Conservation (phyloP, 371 early-diverging fungal species). For the Rhizopus arrhizus region DNA sequence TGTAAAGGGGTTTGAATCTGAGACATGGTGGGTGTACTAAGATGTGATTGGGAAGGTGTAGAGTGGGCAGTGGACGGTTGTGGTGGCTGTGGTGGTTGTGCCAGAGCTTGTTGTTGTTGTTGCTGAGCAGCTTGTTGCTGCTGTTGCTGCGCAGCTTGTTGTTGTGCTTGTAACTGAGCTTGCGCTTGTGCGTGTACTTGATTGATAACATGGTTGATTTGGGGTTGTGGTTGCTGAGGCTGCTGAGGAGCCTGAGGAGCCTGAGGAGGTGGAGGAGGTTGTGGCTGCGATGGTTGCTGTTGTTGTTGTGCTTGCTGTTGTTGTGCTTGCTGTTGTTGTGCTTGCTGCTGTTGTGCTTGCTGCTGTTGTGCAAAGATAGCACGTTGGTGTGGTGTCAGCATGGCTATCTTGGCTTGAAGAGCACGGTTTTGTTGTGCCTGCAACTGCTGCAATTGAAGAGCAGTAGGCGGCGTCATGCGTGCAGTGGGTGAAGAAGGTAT, state of each 20-base stretch:
- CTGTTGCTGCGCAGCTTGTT: slow-evolving; percentile 18
- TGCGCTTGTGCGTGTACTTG: slow-evolving; percentile 35
- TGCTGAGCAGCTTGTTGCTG: slow-evolving; percentile 24
- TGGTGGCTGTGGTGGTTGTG: slow-evolving; percentile 43
- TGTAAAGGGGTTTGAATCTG: slow-evolving; percentile 30
- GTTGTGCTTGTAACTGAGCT: slow-evolving; percentile 26
- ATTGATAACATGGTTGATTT: slow-evolving; percentile 4
- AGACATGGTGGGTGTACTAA: slow-evolving; percentile 34
- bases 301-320: slow-evolving; percentile 20
- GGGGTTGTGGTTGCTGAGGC: slow-evolving; percentile 22
- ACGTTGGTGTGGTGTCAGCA: slow-evolving; percentile 32
- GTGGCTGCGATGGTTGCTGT: slow-evolving; percentile 14
- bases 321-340: slow-evolving; percentile 25
- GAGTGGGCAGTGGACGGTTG: slow-evolving; percentile 38
- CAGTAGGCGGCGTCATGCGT: slow-evolving; percentile 36
- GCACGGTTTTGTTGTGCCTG: slow-evolving; percentile 44
- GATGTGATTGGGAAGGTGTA: slow-evolving; percentile 44
- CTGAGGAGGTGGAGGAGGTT: slow-evolving; percentile 6
- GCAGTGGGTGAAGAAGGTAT: slow-evolving; percentile 50
- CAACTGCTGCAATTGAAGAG: slow-evolving; percentile 32
- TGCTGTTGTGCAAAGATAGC: slow-evolving; percentile 21
- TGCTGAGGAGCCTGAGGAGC: slow-evolving; percentile 22
- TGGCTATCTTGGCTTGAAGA: slow-evolving; percentile 38
- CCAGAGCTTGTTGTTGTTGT: slow-evolving; percentile 30
- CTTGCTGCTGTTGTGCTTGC: slow-evolving; percentile 13